Evolutionary conservation across 352 stramenopile species (phyloP).

Genomic region (Thraustotheca clavata): DNA sequence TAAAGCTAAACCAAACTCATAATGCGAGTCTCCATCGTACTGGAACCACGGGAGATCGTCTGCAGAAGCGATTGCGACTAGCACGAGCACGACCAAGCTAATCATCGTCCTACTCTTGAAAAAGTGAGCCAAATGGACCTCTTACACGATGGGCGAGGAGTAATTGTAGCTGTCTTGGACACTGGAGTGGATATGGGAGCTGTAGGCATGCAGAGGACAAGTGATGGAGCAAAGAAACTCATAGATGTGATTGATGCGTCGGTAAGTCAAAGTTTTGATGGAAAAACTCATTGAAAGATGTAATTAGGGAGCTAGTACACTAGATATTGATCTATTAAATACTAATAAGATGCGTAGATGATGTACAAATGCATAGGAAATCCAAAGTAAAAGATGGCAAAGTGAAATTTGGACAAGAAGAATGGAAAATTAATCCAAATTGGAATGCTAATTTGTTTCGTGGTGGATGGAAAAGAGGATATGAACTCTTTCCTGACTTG

Average conservation of each 20-base stretch:
- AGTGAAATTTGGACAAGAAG: constrained; percentile 33
- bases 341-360: constrained; percentile 40
- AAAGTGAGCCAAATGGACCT: too few relatives aligned
- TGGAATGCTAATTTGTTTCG: constrained; percentile 59
- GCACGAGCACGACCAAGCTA: background rate
- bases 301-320: background rate
- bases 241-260: constrained; percentile 94
- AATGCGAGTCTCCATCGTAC: constrained; percentile 53
- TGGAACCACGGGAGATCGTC: constrained; percentile 37
- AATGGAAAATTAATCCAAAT: constrained; percentile 63
- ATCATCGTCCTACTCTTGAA: too few relatives aligned
- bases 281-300: too few relatives aligned
- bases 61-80: background rate
- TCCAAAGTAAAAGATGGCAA: constrained; percentile 23
- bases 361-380: constrained; percentile 82
- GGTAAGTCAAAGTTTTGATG: too few relatives aligned
- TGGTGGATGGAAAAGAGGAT: constrained; percentile 76
- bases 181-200: constrained; percentile 91
- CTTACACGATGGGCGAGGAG: constrained; percentile 83
- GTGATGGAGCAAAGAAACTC: constrained; percentile 86
- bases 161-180: constrained; percentile 92
- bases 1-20: constrained; percentile 42
- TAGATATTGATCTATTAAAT: too few relatives aligned
- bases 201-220: constrained; percentile 69
- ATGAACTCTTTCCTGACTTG: constrained; percentile 80